A percentile compares a stretch with the other conserved stretches of the same genome.
phyloP scores from a whole-genome alignment of 1,284 basidiomycete genomes.

The Chalciporus sp. region DNA sequence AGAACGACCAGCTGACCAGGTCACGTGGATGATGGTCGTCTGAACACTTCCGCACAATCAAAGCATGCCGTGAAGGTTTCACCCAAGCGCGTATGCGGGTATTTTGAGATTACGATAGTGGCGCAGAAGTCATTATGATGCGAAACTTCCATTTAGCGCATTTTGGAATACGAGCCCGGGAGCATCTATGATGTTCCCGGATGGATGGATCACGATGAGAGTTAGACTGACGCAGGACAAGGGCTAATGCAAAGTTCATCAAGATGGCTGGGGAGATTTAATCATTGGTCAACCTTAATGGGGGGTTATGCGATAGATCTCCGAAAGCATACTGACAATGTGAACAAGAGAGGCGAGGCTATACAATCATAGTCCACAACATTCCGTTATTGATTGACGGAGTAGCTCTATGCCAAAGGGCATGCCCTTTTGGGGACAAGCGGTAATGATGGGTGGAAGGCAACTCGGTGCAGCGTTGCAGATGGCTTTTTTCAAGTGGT shows the following conservation, averaged over 20 bases:
- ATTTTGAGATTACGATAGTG: neutral
- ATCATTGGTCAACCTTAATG: neutral
- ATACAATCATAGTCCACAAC: conserved; percentile 40
- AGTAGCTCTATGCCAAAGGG: conserved; percentile 59
- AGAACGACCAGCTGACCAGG: neutral
- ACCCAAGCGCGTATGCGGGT: neutral
- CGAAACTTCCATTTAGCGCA: neutral
- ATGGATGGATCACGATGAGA: neutral
- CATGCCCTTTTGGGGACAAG: conserved; percentile 44
- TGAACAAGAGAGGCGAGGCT: neutral
- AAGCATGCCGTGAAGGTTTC: conserved; percentile 2
- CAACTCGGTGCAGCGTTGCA: conserved; percentile 57
- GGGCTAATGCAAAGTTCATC: too few species aligned
- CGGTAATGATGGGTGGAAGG: conserved; percentile 60
- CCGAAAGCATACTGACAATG: neutral
- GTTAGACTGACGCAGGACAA: neutral
- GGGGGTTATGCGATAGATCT: neutral
- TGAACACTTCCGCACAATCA: conserved; percentile 11
- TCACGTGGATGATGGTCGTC: neutral
- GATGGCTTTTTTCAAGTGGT: conserved; percentile 38
- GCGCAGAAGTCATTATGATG: neutral
- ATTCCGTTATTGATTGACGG: conserved; percentile 57
- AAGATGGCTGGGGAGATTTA: neutral
- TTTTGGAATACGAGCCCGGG: neutral
- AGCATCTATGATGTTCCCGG: neutral